These are phyloP conservation scores for Solanum pinnatisectum DNA, from an alignment of 257 asterid species.

Conservation along the genomic window DNA sequence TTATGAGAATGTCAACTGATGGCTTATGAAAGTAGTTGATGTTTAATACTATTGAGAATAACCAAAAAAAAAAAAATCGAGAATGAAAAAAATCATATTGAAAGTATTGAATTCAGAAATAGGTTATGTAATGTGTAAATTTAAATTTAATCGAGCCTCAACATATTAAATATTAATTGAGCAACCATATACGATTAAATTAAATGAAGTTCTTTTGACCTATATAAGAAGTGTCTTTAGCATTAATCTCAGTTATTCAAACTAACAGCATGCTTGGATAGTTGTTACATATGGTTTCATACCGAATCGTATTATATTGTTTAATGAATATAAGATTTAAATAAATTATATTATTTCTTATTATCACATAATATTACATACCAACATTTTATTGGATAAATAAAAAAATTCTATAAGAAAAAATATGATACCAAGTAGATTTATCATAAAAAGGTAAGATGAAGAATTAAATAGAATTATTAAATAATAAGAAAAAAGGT, in stretches of 20 bases:
- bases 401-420: too few relatives aligned
- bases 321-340: too few relatives aligned
- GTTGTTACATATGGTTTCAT: not conserved
- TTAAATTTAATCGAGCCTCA: not conserved
- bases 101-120: not conserved
- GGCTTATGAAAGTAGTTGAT: not conserved
- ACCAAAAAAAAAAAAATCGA: not conserved
- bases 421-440: too few relatives aligned
- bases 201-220: not conserved
- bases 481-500: too few relatives aligned
- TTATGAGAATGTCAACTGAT: not conserved
- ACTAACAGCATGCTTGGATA: not conserved
- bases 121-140: not conserved
- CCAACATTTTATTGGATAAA: too few relatives aligned
- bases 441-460: too few relatives aligned
- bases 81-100: not conserved
- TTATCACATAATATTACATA: too few relatives aligned
- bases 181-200: too few relatives aligned
- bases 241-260: not conserved
- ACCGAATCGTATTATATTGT: too few relatives aligned
- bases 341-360: too few relatives aligned
- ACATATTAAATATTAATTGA: not conserved
- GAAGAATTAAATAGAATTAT: too few relatives aligned
- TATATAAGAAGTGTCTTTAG: not conserved
- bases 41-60: not conserved